Evolutionary conservation across 495 filamentous ascomycete genomes (phyloP), one percentile per base, ranked within the genome.

Genomic region (Penicillium steckii): DNA sequence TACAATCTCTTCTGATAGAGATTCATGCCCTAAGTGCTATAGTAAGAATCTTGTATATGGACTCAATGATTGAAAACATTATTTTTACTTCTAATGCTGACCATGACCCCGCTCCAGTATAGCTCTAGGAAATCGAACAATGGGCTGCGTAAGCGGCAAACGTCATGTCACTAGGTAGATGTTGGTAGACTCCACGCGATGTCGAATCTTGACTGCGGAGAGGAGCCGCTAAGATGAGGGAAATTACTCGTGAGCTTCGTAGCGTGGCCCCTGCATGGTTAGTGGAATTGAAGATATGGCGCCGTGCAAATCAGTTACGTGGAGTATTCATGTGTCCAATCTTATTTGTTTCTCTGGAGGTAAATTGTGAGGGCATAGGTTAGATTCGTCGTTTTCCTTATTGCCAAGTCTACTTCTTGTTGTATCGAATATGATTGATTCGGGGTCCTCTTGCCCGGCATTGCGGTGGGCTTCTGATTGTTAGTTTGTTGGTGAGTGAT

Each of bases 131-230:
- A 37, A 35, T 15, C 33, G 33, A 15, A 15, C n/a, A 18, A 37
- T 17, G 30, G 27, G 56, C 50, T 65, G 62, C 62, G 62, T 65
- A 57, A 65, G 52, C 59, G 4, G 38, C 6, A 65, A 56, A 60
- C 62, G 62, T 65, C 62, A 65, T 48, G 42, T 38, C 30, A 38
- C 35, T 12, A 24, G 56, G 25, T 41, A 29, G 49, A 19, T 29
- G 32, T 13, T 37, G 33, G 33, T 37, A 37, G 33, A 37, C 33
- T 37, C 33, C 33, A 37, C 33, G 33, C 33, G 33, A 37, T 1
- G 33, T 37, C 33, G 33, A 37, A 37, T 37, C 13, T 15, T 37
- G n/a, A 37, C 33, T 18, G 15, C n/a, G 33, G 33, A 41, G 38
- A 41, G 38, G 17, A 18, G 9, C 2, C 41, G 50, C 55, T 51